Conservation (phyloP, 2,329 filamentous ascomycete genomes). For the Cordyceps javanica region DNA sequence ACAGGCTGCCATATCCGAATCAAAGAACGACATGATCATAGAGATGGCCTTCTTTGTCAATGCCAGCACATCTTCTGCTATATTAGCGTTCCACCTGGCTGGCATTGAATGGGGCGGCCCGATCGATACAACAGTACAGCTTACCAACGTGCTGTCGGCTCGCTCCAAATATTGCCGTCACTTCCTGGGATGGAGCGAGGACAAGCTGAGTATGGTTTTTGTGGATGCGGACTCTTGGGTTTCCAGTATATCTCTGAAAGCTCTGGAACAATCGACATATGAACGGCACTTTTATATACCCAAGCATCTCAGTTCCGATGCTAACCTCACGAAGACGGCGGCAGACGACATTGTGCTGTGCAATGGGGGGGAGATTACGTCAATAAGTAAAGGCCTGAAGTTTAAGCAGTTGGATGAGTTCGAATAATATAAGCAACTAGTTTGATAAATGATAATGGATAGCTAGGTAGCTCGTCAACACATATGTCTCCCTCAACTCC, state of each 20-base stretch:
- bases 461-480: too few species aligned
- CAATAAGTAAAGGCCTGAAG: neutral
- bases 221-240: conserved; percentile 1
- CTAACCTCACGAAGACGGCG: neutral
- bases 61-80: too few species aligned
- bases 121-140: too few species aligned
- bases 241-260: neutral
- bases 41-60: too few species aligned
- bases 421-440: too few species aligned
- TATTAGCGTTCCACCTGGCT: too few species aligned
- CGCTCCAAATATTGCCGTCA: neutral
- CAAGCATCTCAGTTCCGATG: neutral
- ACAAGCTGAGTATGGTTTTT: neutral
- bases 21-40: too few species aligned
- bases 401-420: too few species aligned
- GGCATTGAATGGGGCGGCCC: too few species aligned
- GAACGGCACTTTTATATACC: neutral
- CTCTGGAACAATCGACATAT: neutral
- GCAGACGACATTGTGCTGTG: neutral
- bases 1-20: too few species aligned
- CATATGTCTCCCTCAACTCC: too few species aligned
- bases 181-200: neutral
- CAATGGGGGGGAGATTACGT: neutral
- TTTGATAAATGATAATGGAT: neutral
- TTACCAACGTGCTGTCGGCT: neutral